Conservation (phyloP, 139 green algal species). For the Auxenochlorella protothecoides region DNA sequence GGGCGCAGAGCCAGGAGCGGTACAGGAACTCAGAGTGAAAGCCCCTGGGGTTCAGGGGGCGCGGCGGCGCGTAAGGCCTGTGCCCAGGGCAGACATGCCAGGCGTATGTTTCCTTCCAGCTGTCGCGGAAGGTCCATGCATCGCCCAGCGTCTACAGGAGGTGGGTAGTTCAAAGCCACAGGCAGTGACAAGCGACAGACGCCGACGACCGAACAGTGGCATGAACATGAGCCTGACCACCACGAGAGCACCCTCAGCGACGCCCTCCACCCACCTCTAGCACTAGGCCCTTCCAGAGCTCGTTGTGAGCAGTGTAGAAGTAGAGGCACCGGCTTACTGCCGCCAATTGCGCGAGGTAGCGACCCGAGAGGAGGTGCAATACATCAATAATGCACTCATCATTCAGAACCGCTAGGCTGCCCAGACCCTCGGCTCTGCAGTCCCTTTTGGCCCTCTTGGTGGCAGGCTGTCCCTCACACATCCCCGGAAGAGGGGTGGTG, state of each 20-base stretch:
- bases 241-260: background rate
- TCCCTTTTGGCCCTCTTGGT: too few relatives aligned
- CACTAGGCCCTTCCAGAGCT: constrained; percentile 77
- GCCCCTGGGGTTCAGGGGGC: constrained; percentile 6
- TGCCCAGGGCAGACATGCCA: too few relatives aligned
- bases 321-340: constrained; percentile 50
- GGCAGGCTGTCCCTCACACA: too few relatives aligned
- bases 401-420: constrained; percentile 47
- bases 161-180: background rate
- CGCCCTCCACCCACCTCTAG: constrained; percentile 47
- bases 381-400: constrained; percentile 72
- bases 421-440: constrained; percentile 43
- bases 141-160: background rate
- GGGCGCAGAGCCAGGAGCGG: constrained; percentile 72
- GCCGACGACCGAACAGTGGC: background rate
- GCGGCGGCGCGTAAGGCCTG: background rate
- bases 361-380: constrained; percentile 30
- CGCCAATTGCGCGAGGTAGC: constrained; percentile 37
- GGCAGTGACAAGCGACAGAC: background rate
- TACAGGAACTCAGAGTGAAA: constrained; percentile 80
- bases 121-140: constrained; percentile 23
- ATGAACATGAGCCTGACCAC: background rate
- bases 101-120: constrained; percentile 49
- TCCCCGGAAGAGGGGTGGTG: too few relatives aligned
- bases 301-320: constrained; percentile 69